These are phyloP conservation scores for Lyophyllum shimeji DNA, from an alignment of 768 basidiomycete species.

Conservation along the genomic window DNA sequence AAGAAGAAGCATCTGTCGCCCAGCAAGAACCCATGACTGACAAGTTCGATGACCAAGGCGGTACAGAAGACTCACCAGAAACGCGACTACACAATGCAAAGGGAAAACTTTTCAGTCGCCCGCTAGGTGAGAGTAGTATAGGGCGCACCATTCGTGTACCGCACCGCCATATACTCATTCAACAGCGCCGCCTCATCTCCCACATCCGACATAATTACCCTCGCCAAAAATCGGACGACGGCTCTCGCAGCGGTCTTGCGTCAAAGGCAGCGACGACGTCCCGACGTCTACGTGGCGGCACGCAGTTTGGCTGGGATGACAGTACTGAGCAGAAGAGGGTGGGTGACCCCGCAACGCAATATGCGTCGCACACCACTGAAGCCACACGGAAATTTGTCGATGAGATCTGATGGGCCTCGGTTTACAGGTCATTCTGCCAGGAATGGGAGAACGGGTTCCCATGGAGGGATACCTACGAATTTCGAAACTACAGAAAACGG, in stretches of 20 bases:
- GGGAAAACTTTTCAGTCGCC: background rate
- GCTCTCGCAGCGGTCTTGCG: background rate
- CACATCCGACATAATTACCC: no score
- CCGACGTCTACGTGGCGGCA: no score
- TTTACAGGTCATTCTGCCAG: background rate
- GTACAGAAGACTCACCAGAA: slow-evolving; percentile 9
- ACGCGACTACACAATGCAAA: slow-evolving; percentile 11
- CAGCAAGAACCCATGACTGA: background rate
- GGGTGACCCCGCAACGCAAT: no score
- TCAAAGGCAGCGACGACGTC: no score
- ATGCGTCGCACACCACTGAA: no score
- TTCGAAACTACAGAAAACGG: background rate
- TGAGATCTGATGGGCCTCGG: background rate
- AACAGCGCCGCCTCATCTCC: background rate
- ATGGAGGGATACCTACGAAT: background rate
- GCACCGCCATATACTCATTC: slow-evolving; percentile 1
- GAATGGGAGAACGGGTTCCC: background rate
- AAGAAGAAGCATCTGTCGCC: slow-evolving; percentile 19
- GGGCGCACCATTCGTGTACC: slow-evolving; percentile 11
- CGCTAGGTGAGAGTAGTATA: background rate
- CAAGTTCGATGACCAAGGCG: background rate
- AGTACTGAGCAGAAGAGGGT: no score
- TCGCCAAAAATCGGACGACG: background rate
- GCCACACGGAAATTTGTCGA: background rate
- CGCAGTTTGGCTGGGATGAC: no score